Evolutionary conservation across 2,329 filamentous ascomycete genomes (phyloP).

Genomic region (Penicillium fuscoglaucum): DNA sequence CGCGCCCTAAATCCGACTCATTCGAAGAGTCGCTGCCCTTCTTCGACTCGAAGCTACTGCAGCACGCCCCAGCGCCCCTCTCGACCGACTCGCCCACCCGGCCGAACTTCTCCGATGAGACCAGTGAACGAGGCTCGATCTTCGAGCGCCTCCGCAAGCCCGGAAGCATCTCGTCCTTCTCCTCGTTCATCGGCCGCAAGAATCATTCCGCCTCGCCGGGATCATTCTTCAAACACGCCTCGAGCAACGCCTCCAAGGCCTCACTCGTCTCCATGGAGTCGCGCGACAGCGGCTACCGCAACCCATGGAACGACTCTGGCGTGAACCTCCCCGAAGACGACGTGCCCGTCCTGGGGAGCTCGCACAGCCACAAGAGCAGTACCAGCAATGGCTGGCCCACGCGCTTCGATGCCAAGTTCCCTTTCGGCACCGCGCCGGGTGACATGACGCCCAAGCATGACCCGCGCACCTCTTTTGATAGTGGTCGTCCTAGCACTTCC

Average conservation of each 20-base stretch:
- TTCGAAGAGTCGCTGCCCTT: constrained; percentile 96
- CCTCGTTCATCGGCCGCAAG: constrained; percentile 95
- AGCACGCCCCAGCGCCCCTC: constrained; percentile 80
- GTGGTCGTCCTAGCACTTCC: constrained; percentile 88
- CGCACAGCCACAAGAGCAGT: constrained; percentile 65
- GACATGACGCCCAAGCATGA: constrained; percentile 83
- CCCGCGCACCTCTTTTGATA: constrained; percentile 82
- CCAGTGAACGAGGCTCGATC: constrained; percentile 75
- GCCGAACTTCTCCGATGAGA: constrained; percentile 77
- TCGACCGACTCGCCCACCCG: constrained; percentile 87
- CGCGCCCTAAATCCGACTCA: constrained; percentile 96
- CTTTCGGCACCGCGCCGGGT: constrained; percentile 65
- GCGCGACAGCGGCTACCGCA: constrained; percentile 89
- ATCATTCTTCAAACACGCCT: constrained; percentile 89
- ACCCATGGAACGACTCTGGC: constrained; percentile 97
- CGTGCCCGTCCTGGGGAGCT: constrained; percentile 51
- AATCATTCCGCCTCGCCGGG: constrained; percentile 84
- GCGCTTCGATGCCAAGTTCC: constrained; percentile 64
- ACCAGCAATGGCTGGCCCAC: constrained; percentile 56
- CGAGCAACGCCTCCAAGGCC: constrained; percentile 86
- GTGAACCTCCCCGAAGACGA: constrained; percentile 93
- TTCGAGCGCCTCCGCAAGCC: constrained; percentile 94
- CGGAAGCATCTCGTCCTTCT: constrained; percentile 89
- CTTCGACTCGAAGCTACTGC: constrained; percentile 94
- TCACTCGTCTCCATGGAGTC: constrained; percentile 96